These are phyloP conservation scores for Geranium incanum DNA, from an alignment of 441 rosid species.

Conservation along the genomic window DNA sequence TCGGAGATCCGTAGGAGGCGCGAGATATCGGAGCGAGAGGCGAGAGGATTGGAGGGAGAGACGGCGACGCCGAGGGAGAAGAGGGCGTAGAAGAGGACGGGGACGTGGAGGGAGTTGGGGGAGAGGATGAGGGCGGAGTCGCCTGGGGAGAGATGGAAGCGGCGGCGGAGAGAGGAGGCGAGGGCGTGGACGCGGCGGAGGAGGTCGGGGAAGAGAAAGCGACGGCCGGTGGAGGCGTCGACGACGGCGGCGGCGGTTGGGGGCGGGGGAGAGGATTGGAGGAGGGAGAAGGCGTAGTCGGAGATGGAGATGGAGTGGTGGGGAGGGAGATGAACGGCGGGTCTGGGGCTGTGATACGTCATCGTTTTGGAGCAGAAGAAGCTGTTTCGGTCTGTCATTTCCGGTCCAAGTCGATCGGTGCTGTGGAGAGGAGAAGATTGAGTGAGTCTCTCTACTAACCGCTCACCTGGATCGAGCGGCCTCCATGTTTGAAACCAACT, in stretches of 20 bases:
- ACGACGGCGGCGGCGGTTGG: constrained; percentile 27
- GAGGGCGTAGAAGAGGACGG: constrained; percentile 45
- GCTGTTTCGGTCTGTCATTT: constrained; percentile 21
- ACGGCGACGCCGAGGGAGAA: constrained; percentile 48
- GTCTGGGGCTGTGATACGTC: constrained; percentile 38
- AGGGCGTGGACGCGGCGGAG: constrained; percentile 25
- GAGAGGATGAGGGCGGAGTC: constrained; percentile 41
- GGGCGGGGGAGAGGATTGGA: constrained; percentile 33
- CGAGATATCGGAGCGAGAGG: constrained; percentile 32
- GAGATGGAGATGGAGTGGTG: constrained; percentile 33
- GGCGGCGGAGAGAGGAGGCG: constrained; percentile 27
- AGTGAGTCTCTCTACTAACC: no score
- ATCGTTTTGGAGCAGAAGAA: constrained; percentile 36
- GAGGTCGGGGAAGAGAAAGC: constrained; percentile 35
- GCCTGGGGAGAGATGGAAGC: constrained; percentile 32
- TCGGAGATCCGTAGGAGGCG: constrained; percentile 37
- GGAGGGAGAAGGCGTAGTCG: constrained; percentile 33
- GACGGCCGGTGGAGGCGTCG: constrained; percentile 33
- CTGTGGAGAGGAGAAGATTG: no score
- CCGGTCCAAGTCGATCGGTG: no score
- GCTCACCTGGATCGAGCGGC: no score
- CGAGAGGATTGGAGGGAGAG: constrained; percentile 45
- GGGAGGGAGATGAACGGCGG: constrained; percentile 31
- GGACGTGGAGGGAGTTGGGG: constrained; percentile 37
- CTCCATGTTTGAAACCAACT: no score